A percentile compares a stretch with the other conserved stretches of the same genome.
These are phyloP conservation scores for Zangia roseola DNA, from an alignment of 768 basidiomycete genomes.

Conservation along the genomic window DNA sequence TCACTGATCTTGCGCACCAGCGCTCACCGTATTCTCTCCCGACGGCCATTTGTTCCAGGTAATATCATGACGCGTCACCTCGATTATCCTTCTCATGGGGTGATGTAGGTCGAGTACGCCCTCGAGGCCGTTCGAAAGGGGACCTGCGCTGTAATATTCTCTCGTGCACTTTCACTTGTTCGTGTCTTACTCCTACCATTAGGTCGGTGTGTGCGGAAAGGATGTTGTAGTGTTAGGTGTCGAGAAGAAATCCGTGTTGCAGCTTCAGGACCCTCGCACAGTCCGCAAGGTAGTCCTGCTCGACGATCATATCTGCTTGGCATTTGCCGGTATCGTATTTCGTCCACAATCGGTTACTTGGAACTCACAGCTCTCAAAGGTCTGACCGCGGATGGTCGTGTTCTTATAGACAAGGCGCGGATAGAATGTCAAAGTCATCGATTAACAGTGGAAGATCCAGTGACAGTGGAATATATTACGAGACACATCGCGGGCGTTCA, in stretches of 20 bases:
- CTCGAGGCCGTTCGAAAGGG: constrained; percentile 97
- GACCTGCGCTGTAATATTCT: constrained; percentile 81
- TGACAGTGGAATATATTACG: constrained; percentile 97
- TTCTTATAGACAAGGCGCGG: constrained; percentile 96
- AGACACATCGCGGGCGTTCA: constrained; percentile 98
- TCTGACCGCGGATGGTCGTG: constrained; percentile 94
- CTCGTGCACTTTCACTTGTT: neutral
- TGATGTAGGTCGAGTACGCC: constrained; percentile 91
- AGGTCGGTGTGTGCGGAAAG: constrained; percentile 96
- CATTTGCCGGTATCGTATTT: constrained; percentile 83
- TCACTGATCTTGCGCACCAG: constrained; percentile 39
- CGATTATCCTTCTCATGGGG: constrained; percentile 12
- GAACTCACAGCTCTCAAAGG: constrained; percentile 47
- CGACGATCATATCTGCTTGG: constrained; percentile 95
- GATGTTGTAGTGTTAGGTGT: constrained; percentile 96
- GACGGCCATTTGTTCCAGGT: constrained; percentile 99
- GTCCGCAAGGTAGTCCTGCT: constrained; percentile 98
- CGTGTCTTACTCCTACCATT: constrained; percentile 6
- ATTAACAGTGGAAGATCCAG: constrained; percentile 96
- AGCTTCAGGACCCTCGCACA: constrained; percentile 96
- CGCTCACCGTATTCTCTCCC: constrained; percentile 96
- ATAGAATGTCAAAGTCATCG: constrained; percentile 98
- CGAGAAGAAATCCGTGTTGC: constrained; percentile 97
- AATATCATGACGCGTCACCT: constrained; percentile 30
- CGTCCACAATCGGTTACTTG: constrained; percentile 2